A percentile compares a stretch with the other conserved stretches of the same genome.
phyloP scores from a whole-genome alignment of 345 rosid species.

The Arabis hirsuta region DNA sequence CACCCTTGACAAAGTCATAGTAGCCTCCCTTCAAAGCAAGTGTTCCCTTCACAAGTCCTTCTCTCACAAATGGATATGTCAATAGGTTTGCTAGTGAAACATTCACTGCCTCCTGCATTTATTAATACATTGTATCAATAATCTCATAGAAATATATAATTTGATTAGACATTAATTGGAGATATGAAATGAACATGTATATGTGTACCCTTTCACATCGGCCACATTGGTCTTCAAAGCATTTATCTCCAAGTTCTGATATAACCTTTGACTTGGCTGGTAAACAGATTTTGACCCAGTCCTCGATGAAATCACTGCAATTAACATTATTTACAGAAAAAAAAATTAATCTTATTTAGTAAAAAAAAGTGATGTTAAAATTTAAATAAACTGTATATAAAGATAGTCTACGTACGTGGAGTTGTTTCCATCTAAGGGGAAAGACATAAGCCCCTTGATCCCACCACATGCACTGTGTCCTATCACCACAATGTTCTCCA shows the following conservation, averaged over 20 bases:
- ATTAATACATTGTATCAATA: background rate
- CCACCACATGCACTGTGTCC: conserved; percentile 99
- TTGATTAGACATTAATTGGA: conserved; percentile 63
- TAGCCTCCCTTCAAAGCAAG: conserved; percentile 85
- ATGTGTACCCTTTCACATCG: conserved; percentile 78
- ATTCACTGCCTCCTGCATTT: conserved; percentile 93
- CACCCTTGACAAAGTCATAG: conserved; percentile 82
- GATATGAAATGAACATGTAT: conserved; percentile 10
- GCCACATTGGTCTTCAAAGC: conserved; percentile 57
- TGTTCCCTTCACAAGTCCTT: conserved; percentile 81
- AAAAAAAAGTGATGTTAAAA: background rate
- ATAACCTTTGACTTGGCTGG: conserved; percentile 79
- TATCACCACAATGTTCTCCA: conserved; percentile 80
- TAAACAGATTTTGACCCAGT: conserved; percentile 80
- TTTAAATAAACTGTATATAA: background rate
- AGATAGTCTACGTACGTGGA: conserved; percentile 47
- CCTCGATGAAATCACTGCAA: conserved; percentile 93
- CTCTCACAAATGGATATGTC: conserved; percentile 92
- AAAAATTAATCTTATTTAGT: background rate
- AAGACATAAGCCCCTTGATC: conserved; percentile 96
- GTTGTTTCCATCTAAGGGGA: conserved; percentile 61
- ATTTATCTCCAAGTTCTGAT: conserved; percentile 45
- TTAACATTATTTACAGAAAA: background rate
- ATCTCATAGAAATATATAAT: background rate
- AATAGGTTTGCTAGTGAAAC: conserved; percentile 85